Percentiles rank a stretch among this genome's conserved stretches.
phyloP scores from a whole-genome alignment of 805 yeast genomes.

The Metahyphopichia silvanorum region DNA sequence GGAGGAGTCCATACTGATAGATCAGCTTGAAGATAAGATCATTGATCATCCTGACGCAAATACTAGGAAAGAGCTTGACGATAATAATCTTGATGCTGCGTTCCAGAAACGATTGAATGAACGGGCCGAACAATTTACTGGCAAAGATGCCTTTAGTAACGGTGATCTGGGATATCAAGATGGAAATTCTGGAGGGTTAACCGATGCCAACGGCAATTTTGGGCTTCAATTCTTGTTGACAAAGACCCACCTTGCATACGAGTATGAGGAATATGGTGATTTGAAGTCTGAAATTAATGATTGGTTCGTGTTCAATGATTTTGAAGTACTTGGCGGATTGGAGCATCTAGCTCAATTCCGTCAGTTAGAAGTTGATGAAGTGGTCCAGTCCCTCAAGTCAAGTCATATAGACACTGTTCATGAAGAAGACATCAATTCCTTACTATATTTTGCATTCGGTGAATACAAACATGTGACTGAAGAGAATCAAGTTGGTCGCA shows the following conservation, averaged over 20 bases:
- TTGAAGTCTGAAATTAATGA: conserved; percentile 30
- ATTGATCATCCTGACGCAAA: conserved; percentile 41
- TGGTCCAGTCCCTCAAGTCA: too few species aligned
- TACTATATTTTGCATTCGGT: conserved; percentile 26
- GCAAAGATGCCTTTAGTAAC: conserved; percentile 4
- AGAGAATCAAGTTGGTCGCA: conserved; percentile 10
- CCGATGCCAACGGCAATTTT: conserved; percentile 1
- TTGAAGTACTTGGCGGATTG: conserved; percentile 17
- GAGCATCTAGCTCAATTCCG: conserved; percentile 7
- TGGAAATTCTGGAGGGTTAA: background rate
- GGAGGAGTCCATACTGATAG: conserved; percentile 33
- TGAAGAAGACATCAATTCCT: conserved; percentile 7
- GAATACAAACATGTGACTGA: conserved; percentile 10
- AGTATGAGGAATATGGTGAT: conserved; percentile 22
- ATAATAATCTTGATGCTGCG: conserved; percentile 35
- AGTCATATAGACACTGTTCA: too few species aligned
- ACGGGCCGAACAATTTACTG: conserved; percentile 36
- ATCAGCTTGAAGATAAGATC: conserved; percentile 45
- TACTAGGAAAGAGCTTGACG: conserved; percentile 25
- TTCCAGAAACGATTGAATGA: conserved; percentile 41
- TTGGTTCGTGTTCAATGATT: conserved; percentile 38
- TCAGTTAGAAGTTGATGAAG: too few species aligned
- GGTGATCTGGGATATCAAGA: conserved; percentile 1
- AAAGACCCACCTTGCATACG: conserved; percentile 28
- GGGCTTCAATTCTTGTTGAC: conserved; percentile 24